These are phyloP conservation scores for Stentor coeruleus DNA, from an alignment of 73 alveolate species.

Conservation along the genomic window DNA sequence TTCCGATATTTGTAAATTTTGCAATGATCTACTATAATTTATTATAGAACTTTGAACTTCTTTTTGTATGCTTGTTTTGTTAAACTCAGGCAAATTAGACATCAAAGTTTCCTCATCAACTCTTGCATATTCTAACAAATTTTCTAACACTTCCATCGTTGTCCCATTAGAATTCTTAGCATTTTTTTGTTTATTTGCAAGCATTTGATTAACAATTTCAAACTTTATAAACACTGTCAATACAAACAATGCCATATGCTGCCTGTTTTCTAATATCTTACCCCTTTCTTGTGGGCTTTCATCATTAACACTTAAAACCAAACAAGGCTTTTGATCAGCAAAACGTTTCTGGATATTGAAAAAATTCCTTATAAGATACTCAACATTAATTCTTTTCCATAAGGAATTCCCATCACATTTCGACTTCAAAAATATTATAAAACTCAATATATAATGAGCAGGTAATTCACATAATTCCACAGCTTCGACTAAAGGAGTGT, in stretches of 20 bases:
- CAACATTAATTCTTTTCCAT: not conserved
- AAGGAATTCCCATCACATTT: not conserved
- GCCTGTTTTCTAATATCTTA: not conserved
- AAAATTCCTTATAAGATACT: not conserved
- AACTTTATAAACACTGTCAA: not conserved
- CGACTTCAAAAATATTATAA: no score
- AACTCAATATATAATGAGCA: not conserved
- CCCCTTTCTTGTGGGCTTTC: not conserved
- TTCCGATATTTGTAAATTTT: not conserved
- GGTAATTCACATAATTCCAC: not conserved
- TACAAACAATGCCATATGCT: not conserved
- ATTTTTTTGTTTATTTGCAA: not conserved
- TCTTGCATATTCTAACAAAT: not conserved
- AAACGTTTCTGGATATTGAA: not conserved
- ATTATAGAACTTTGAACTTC: not conserved
- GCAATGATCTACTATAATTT: not conserved
- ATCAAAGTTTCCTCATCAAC: not conserved
- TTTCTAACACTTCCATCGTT: not conserved
- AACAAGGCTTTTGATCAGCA: not conserved
- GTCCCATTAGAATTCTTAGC: not conserved
- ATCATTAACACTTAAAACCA: no score
- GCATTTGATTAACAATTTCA: not conserved
- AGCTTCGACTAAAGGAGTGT: not conserved
- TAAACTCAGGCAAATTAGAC: not conserved
- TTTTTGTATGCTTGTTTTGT: not conserved